These are phyloP conservation scores for Tagetes erecta DNA, from an alignment of 129 eudicot species.

Conservation along the genomic window DNA sequence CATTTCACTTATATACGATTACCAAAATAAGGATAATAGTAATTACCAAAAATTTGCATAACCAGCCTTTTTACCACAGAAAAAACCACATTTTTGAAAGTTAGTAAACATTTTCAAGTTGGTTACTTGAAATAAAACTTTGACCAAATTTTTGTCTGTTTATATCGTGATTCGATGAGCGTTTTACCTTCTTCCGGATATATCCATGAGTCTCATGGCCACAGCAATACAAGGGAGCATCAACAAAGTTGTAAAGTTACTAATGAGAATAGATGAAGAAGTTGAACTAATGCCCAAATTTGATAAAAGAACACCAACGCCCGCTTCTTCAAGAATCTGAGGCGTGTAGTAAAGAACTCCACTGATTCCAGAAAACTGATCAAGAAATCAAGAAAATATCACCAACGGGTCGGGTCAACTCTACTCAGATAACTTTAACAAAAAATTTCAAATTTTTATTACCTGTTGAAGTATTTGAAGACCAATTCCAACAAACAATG, in stretches of 20 bases:
- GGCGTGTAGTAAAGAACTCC: constrained; percentile 97
- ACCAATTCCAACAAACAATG: constrained; percentile 77
- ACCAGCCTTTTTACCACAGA: no score
- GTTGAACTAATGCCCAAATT: constrained; percentile 65
- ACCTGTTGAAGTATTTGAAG: constrained; percentile 96
- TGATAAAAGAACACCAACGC: constrained; percentile 75
- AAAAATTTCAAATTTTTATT: constrained; percentile 20
- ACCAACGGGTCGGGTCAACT: neutral
- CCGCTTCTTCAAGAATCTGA: constrained; percentile 94
- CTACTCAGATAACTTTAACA: neutral
- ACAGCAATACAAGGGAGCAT: constrained; percentile 93
- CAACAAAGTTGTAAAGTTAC: constrained; percentile 67
- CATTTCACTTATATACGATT: neutral
- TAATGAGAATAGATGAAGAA: constrained; percentile 78
- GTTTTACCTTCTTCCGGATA: constrained; percentile 83
- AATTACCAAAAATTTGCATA: no score
- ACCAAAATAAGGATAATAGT: no score
- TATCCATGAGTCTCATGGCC: constrained; percentile 96
- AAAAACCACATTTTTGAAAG: neutral
- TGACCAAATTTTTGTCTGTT: neutral
- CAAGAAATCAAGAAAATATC: constrained; percentile 16
- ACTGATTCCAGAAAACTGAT: constrained; percentile 91
- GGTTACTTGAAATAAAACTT: neutral
- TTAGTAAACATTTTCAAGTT: neutral
- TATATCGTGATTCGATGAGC: neutral